Evolutionary conservation across 306 rosid species (phyloP), one percentile per base, ranked within the genome.

Genomic region (Vicia faba): DNA sequence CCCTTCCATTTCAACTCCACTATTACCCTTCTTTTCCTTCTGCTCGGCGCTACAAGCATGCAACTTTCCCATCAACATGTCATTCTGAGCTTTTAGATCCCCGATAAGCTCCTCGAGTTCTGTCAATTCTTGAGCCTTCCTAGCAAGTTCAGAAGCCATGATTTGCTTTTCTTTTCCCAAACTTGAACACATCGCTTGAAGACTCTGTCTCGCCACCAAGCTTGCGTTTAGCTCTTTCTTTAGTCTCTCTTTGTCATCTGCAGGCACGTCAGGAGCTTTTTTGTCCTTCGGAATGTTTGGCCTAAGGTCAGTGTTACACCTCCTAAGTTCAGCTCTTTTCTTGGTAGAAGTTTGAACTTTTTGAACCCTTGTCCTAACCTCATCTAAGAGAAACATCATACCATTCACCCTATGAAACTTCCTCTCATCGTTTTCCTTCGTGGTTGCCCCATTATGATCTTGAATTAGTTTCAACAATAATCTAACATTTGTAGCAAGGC

Each of bases 111-210:
- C 99, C 80, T 93, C 99, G 81, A 82, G 43, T 39, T 83, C 97
- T 2, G 75, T 19, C 61, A 82, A 16, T 73, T 90, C 95, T 2
- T 88, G 97, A 68, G 91, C 97, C 79, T 86, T 90, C 48, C 83
- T 85, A 14, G 95, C 76, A 58, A 90, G 92, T 73, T 93, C 99
- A 11, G 84, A 41, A 12, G 96, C 96, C 73, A 93, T 93, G n/a
- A 93, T 93, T 64, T 90, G 90, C 60, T 88, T 90, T 82, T 93
- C 99, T 69, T 88, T 93, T 58, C 99, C 99, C 82, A 93, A 76
- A 75, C 99, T 88, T 0, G 92, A 77, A 63, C 99, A 93, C 91
- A 93, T 71, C 31, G 87, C 84, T 70, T 93, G 95, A 13, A 93
- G 91, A 86, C 95, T 93, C 72, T 85, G 89, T 10, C 90, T 68